Percentiles rank a stretch among this genome's conserved stretches.
phyloP scores from a whole-genome alignment of 345 rosid genomes.

The Bruguiera gymnorhiza region DNA sequence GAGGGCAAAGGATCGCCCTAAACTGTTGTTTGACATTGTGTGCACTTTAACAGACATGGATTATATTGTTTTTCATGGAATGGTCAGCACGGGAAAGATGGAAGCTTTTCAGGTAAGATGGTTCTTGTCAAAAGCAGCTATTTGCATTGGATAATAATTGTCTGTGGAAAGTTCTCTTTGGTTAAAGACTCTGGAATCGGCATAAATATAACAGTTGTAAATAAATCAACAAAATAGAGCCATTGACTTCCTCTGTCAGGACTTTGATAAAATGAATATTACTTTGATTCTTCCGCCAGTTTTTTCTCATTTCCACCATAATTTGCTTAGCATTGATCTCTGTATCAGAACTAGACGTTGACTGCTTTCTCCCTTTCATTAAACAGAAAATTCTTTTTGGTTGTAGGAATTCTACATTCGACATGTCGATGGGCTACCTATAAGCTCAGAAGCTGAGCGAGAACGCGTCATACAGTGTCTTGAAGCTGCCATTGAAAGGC shows the following conservation, averaged over 20 bases:
- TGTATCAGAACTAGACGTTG: neutral
- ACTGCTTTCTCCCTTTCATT: constrained; percentile 12
- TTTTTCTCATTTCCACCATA: constrained; percentile 1
- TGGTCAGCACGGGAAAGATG: constrained; percentile 60
- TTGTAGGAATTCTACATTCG: constrained; percentile 63
- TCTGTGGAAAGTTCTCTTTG: neutral
- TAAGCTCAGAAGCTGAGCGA: constrained; percentile 52
- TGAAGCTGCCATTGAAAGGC: constrained; percentile 60
- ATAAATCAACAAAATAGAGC: neutral
- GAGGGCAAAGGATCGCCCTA: constrained; percentile 83
- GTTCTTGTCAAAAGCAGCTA: constrained; percentile 1
- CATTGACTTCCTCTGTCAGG: neutral
- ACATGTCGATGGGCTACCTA: constrained; percentile 58
- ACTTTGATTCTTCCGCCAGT: too few relatives aligned
- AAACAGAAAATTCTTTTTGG: constrained; percentile 14
- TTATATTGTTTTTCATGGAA: constrained; percentile 85
- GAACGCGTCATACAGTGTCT: constrained; percentile 50
- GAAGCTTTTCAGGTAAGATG: constrained; percentile 82
- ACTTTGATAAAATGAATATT: neutral
- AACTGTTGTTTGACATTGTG: constrained; percentile 73
- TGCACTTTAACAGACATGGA: constrained; percentile 96
- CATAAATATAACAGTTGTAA: neutral
- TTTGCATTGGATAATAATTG: neutral
- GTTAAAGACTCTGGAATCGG: neutral
- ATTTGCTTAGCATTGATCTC: neutral